Conservation (phyloP, 331 rosid genomes). For the Pyracantha coccinea region DNA sequence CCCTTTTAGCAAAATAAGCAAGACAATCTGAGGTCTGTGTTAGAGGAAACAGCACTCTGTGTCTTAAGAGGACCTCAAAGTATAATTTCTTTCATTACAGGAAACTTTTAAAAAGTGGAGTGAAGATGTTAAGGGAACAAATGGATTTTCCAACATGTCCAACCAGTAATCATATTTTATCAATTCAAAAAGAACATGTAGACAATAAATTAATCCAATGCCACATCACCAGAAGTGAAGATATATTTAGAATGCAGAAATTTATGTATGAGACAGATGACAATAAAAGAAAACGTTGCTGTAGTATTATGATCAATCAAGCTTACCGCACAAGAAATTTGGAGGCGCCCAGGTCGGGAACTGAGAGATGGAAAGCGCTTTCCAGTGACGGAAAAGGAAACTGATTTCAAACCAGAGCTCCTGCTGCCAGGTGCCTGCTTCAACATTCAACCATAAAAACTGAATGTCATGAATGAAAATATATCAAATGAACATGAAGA, state of each 20-base stretch:
- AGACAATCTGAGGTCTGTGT: background rate
- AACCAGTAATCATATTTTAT: background rate
- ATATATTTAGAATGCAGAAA: background rate
- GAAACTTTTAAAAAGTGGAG: background rate
- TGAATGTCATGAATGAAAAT: background rate
- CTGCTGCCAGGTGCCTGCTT: slow-evolving; percentile 42
- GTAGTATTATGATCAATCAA: background rate
- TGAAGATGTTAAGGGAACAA: background rate
- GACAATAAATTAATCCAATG: background rate
- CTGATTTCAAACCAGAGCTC: slow-evolving; percentile 33
- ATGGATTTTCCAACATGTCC: background rate
- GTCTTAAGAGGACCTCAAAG: background rate
- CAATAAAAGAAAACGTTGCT: background rate
- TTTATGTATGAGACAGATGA: background rate
- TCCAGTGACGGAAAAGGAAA: slow-evolving; percentile 48
- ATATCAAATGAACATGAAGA: background rate
- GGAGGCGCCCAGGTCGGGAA: slow-evolving; percentile 38
- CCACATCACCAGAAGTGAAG: background rate
- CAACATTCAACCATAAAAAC: slow-evolving; percentile 16
- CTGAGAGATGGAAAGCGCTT: slow-evolving; percentile 44
- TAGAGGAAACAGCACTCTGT: background rate
- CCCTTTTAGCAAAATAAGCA: background rate
- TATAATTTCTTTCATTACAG: background rate
- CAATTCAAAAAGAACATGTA: background rate
- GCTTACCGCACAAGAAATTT: slow-evolving; percentile 56